A percentile compares a stretch with the other conserved stretches of the same genome.
These are phyloP conservation scores for Taxawa tesnikishii DNA, from an alignment of 2,329 filamentous ascomycete genomes.

Conservation along the genomic window DNA sequence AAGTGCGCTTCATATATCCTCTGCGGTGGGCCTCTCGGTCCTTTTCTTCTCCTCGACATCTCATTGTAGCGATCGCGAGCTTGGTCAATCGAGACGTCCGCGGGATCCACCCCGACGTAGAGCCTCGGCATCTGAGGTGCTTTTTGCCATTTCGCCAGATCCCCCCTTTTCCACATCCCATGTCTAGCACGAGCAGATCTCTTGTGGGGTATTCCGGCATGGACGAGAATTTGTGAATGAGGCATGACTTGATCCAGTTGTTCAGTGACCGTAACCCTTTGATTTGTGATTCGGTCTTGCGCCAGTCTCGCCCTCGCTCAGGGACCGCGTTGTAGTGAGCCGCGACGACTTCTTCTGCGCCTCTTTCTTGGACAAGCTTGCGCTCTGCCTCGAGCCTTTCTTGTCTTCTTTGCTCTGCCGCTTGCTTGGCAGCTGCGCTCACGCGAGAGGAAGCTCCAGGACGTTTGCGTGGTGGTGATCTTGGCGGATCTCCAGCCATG, in stretches of 20 bases:
- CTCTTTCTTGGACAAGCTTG: constrained; percentile 43
- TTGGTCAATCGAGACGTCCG: constrained; percentile 83
- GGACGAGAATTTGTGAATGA: constrained; percentile 89
- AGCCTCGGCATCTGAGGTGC: constrained; percentile 83
- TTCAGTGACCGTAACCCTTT: constrained; percentile 91
- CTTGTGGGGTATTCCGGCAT: constrained; percentile 28
- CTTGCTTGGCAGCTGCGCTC: constrained; percentile 53
- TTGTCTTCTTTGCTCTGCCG: constrained; percentile 43
- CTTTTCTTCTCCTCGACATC: constrained; percentile 50
- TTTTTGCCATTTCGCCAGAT: constrained; percentile 90
- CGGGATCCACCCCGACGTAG: constrained; percentile 89
- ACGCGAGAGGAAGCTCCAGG: constrained; percentile 41
- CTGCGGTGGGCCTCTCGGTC: constrained; percentile 29
- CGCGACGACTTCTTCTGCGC: constrained; percentile 73
- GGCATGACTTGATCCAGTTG: constrained; percentile 96
- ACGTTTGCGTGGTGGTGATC: constrained; percentile 16
- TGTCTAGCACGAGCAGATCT: constrained; percentile 75
- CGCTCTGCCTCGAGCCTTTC: constrained; percentile 27
- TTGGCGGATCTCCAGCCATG: too few relatives aligned
- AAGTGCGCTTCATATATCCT: constrained; percentile 77
- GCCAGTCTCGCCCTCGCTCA: constrained; percentile 86
- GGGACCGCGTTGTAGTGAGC: constrained; percentile 96
- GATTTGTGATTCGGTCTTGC: constrained; percentile 86
- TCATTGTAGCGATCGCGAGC: constrained; percentile 70
- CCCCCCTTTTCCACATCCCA: constrained; percentile 97